These are phyloP conservation scores for Acephala macrosclerotiorum DNA, from an alignment of 2,329 filamentous ascomycete genomes.

Conservation along the genomic window DNA sequence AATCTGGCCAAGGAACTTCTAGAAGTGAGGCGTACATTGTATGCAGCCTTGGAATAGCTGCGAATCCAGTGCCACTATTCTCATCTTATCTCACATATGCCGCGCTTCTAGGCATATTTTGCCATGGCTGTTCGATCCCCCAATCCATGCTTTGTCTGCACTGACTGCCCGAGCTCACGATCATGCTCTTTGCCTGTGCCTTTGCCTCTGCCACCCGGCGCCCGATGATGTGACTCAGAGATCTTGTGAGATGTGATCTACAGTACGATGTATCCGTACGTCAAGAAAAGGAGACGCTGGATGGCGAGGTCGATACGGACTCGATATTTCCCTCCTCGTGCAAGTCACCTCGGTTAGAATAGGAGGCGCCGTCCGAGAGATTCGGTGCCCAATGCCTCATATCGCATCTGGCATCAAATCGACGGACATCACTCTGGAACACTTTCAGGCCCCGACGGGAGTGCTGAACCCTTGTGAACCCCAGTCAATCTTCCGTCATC, in stretches of 20 bases:
- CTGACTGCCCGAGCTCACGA: background rate
- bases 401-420: background rate
- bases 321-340: background rate
- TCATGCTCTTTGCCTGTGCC: background rate
- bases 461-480: background rate
- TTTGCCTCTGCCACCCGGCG: constrained; percentile 16
- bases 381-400: constrained; percentile 5
- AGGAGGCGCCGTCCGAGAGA: constrained; percentile 1
- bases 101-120: background rate
- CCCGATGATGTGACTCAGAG: constrained; percentile 31
- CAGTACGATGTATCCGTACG: background rate
- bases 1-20: constrained; percentile 1
- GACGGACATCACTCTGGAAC: background rate
- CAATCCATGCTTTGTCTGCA: constrained; percentile 4
- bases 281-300: constrained; percentile 1
- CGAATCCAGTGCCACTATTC: background rate
- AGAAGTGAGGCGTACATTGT: constrained; percentile 5
- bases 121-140: background rate
- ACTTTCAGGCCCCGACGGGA: constrained; percentile 2
- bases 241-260: constrained; percentile 20
- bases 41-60: background rate
- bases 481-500: constrained; percentile 7
- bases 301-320: background rate
- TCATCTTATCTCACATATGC: constrained; percentile 7
- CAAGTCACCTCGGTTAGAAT: constrained; percentile 2